A percentile compares a stretch with the other conserved stretches of the same genome.
Conservation (phyloP, 2,329 filamentous ascomycete species). For the Zasmidium citrigriseum region DNA sequence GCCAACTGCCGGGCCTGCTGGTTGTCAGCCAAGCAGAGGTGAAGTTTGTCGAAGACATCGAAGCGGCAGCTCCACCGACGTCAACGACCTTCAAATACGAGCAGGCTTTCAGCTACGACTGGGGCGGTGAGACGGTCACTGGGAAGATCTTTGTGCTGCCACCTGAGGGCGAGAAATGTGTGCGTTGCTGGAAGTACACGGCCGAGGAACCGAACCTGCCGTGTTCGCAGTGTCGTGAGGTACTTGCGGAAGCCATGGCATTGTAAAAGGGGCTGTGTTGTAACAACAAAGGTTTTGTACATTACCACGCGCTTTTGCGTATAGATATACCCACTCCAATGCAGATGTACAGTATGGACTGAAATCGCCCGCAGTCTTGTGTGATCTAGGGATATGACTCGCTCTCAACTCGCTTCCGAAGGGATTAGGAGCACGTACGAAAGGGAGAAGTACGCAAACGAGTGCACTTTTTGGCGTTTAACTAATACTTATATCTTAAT, state of each 20-base stretch:
- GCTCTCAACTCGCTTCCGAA: too few species aligned
- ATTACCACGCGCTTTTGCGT: too few species aligned
- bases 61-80: slow-evolving; percentile 13
- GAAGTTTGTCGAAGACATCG: slow-evolving; percentile 9
- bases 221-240: slow-evolving; percentile 72
- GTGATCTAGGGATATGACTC: too few species aligned
- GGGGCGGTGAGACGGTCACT: slow-evolving; percentile 17
- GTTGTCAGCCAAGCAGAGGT: slow-evolving; percentile 44
- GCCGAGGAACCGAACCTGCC: slow-evolving; percentile 64
- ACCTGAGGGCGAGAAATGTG: slow-evolving; percentile 68
- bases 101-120: slow-evolving; percentile 41
- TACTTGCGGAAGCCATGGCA: slow-evolving; percentile 48
- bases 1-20: slow-evolving; percentile 43
- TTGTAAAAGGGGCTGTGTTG: too few species aligned
- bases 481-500: neutral
- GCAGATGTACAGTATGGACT: too few species aligned
- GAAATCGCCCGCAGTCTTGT: too few species aligned
- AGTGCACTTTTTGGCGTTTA: too few species aligned
- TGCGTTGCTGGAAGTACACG: slow-evolving; percentile 85
- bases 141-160: slow-evolving; percentile 38
- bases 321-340: too few species aligned
- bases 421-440: too few species aligned
- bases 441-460: too few species aligned
- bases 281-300: too few species aligned
- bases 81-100: slow-evolving; percentile 45